phyloP scores from a whole-genome alignment of 148 eudicot genomes.

The Agrostemma githago region DNA sequence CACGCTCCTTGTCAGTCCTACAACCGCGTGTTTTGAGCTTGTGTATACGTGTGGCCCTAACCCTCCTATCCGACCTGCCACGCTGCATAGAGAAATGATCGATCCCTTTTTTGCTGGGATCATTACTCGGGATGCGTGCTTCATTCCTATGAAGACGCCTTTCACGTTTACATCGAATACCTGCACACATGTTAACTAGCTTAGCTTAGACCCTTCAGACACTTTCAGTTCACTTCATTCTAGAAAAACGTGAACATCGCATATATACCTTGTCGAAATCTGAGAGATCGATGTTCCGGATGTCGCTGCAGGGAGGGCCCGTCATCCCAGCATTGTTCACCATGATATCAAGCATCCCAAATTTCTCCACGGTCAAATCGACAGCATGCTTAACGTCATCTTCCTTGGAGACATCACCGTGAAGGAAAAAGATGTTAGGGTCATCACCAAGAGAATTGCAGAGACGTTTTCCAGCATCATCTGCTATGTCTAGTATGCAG shows the following conservation, averaged over 20 bases:
- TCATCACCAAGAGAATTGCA: slow-evolving; percentile 43
- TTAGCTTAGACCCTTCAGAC: too few relatives aligned
- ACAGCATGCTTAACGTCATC: slow-evolving; percentile 63
- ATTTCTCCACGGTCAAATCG: slow-evolving; percentile 51
- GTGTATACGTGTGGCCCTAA: slow-evolving; percentile 81
- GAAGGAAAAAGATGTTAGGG: slow-evolving; percentile 38
- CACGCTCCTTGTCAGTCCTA: slow-evolving; percentile 79
- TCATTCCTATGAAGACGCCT: slow-evolving; percentile 84
- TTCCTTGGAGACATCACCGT: slow-evolving; percentile 67
- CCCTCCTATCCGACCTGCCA: slow-evolving; percentile 57
- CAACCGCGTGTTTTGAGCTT: slow-evolving; percentile 82
- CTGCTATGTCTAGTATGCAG: slow-evolving; percentile 60
- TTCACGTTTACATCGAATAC: slow-evolving; percentile 69
- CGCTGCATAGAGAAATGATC: slow-evolving; percentile 63
- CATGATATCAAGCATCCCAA: slow-evolving; percentile 75
- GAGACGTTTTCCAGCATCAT: slow-evolving; percentile 52
- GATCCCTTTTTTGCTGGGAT: slow-evolving; percentile 76
- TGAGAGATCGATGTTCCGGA: slow-evolving; percentile 47
- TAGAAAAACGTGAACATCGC: too few relatives aligned
- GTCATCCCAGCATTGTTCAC: slow-evolving; percentile 81
- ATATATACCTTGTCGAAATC: slow-evolving; percentile 42
- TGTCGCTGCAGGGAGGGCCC: slow-evolving; percentile 64
- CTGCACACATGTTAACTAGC: too few relatives aligned
- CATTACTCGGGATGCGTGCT: slow-evolving; percentile 92
- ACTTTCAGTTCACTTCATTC: too few relatives aligned